Base-by-base conservation (phyloP, 1,139 yeast genomes). In the Dujonia santamariae region DNA sequence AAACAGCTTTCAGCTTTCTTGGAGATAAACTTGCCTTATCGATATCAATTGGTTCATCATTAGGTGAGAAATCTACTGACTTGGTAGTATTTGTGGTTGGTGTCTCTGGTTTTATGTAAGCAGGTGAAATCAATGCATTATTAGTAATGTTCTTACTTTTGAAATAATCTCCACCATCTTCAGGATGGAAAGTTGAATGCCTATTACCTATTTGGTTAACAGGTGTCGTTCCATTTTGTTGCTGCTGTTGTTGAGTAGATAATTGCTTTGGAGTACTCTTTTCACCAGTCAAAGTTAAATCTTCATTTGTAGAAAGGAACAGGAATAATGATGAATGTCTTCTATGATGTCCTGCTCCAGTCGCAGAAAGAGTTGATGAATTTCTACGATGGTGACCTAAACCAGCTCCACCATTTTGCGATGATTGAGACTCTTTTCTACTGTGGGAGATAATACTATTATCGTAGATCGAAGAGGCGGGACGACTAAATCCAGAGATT, bases 321-420 rank as follows among this genome's bases (percentile, higher is more conserved):
- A 69, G 66, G 42, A 71, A 70, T 24, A 71, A 57, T 0, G 76
- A 69, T 0, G 76, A 69, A 43, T 69, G 73, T 39, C 80, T 48
- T 41, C 54, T 56, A 44, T 66, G 64, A 29, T 45, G 36, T 12
- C 22, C 19, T 8, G 17, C 28, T n/a, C 21, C 19, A 12, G 21
- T 25, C 6, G 26, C 19, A 15, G 20, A 16, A 3, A 19, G 26
- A 4, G 21, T 12, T 3, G 66, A 59, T 2, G 44, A 44, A 32
- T 57, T 55, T 35, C 67, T 44, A 7, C 33, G 24, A 15, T 36
- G 38, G 23, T 21, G 24, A 26, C 18, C 16, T 3, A 7, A n/a
- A 5, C 6, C 7, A n/a, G n/a, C n/a, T n/a, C n/a, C n/a, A 11
- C 25, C 25, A 17, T 20, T 20, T 14, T 23, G 11, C 7, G 22